Conservation (phyloP, 768 basidiomycete species). For the Porpolomopsis calyptriformis region DNA sequence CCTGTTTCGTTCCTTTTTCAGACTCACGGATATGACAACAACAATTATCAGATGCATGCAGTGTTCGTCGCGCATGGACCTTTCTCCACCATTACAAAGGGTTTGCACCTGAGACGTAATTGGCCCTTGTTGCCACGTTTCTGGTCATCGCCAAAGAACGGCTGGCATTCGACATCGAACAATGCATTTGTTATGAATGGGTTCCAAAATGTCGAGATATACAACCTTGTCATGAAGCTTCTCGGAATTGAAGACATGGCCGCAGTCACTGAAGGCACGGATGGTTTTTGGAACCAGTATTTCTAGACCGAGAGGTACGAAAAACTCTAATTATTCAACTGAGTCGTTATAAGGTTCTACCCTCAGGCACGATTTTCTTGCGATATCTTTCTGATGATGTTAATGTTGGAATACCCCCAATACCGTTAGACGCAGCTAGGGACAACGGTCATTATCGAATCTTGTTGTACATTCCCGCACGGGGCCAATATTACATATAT, state of each 20-base stretch:
- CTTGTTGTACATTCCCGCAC: too few relatives aligned
- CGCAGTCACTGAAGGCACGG: constrained; percentile 65
- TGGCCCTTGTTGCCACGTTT: constrained; percentile 12
- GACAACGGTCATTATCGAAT: too few relatives aligned
- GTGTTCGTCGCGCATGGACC: constrained; percentile 91
- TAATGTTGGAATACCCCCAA: too few relatives aligned
- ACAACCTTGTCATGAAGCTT: constrained; percentile 69
- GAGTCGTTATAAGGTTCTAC: too few relatives aligned
- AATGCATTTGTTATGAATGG: constrained; percentile 66
- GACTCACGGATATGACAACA: constrained; percentile 90
- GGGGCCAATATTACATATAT: constrained; percentile 1
- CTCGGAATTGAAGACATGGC: constrained; percentile 49
- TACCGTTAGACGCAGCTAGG: too few relatives aligned
- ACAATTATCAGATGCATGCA: constrained; percentile 68
- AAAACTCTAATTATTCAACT: too few relatives aligned
- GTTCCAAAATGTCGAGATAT: constrained; percentile 82
- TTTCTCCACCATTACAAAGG: constrained; percentile 62
- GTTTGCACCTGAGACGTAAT: constrained; percentile 28
- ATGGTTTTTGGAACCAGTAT: constrained; percentile 77
- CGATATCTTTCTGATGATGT: too few relatives aligned
- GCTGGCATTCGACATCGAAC: constrained; percentile 59
- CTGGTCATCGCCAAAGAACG: constrained; percentile 27
- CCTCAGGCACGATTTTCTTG: too few relatives aligned
- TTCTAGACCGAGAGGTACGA: constrained; percentile 31
- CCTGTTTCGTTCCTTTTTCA: constrained; percentile 20